Evolutionary conservation across 805 yeast genomes (phyloP), one percentile per base, ranked within the genome.

Genomic region (Clavispora vitiphila): DNA sequence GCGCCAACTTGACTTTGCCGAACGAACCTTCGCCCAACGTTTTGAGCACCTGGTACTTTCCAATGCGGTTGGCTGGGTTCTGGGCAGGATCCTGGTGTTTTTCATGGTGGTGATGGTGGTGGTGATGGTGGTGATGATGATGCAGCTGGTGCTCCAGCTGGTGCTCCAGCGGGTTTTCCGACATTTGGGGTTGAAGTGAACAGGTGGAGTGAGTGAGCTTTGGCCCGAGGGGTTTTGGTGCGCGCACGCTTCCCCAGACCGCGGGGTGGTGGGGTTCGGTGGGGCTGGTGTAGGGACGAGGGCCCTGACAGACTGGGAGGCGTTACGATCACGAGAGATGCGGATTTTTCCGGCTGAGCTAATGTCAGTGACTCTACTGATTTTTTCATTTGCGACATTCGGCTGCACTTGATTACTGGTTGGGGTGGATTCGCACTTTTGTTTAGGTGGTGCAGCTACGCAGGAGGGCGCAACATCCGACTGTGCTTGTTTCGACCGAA

Each of bases 1-100:
- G 85, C 15, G 95, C 95, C 54, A 90, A 71, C 60, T 90, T 90
- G 49, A 90, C 98, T 60, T 91, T 91, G 55, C 98, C 98, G 60
- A 90, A 90, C 0, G 96, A 89, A 19, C 98, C 98, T 60, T 90
- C 97, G 27, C 98, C 98, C 18, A 90, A 70, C 3, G 96, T 89
- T 61, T 89, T 86, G 53, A 90, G 86, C 40, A 90, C 83, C 61
- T 90, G 96, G 66, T 91, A 90, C 51, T 91, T 84, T 15, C 98
- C 99, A 38, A 93, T 87, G 43, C 90, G 56, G 43, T 61, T 61
- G 37, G 67, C 68, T 8, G 71, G 66, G 36, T 59, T 61, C 6
- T 48, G 58, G 32, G 49, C 53, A 10, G 62, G 55, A 35, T 61
- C 66, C 19, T 20, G 31, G 38, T 22, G 37, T 41, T 27, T 41